Percentiles rank a stretch among this genome's conserved stretches.
These are phyloP conservation scores for Batkoa obscura DNA, from an alignment of 371 early-diverging fungal genomes.

Conservation along the genomic window DNA sequence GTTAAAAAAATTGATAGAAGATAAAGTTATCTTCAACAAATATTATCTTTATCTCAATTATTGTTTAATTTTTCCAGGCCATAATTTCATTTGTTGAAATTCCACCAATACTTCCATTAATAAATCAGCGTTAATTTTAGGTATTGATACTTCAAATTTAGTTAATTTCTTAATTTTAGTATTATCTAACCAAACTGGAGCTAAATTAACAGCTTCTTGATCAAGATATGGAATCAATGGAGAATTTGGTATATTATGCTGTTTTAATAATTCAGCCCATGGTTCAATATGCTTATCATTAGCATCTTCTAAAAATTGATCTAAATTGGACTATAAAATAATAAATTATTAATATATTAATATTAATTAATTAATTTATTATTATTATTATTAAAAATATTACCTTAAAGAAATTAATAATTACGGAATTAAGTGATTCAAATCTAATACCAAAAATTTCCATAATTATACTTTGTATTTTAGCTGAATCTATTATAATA, in stretches of 20 bases:
- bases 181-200: not conserved
- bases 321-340: slow-evolving; percentile 37
- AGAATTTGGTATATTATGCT: slow-evolving; percentile 45
- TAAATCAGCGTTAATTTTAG: not conserved
- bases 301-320: slow-evolving; percentile 66
- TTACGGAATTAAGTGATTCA: slow-evolving; percentile 58
- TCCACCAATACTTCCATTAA: not conserved
- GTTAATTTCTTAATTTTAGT: not conserved
- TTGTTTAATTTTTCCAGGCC: not conserved
- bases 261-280: slow-evolving; percentile 38
- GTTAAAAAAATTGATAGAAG: no score
- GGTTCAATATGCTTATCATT: slow-evolving; percentile 79
- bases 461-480: slow-evolving; percentile 44
- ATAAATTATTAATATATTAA: not conserved
- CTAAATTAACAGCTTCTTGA: slow-evolving; percentile 25
- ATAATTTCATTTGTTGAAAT: not conserved
- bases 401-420: slow-evolving; percentile 66
- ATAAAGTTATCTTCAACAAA: no score
- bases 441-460: slow-evolving; percentile 62
- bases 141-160: not conserved
- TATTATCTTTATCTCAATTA: no score
- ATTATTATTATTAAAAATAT: not conserved
- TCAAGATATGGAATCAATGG: slow-evolving; percentile 90
- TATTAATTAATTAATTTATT: no score
- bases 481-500: slow-evolving; percentile 46